A percentile compares a stretch with the other conserved stretches of the same genome.
Conservation (phyloP, 2,329 filamentous ascomycete genomes). For the Lasiodiplodia sp. region DNA sequence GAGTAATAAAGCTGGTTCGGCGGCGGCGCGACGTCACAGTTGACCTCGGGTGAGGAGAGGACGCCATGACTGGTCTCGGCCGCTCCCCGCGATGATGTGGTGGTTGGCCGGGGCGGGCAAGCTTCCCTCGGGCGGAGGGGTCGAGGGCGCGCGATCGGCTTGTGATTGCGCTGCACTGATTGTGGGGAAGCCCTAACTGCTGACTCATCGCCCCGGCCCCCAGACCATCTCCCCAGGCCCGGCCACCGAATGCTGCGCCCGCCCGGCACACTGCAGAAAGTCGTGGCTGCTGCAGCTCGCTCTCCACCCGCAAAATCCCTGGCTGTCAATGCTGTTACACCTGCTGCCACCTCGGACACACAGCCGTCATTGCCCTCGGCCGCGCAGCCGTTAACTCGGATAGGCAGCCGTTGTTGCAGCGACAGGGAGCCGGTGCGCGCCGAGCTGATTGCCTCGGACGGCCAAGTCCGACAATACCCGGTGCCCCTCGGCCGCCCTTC, state of each 20-base stretch:
- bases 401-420: neutral
- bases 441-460: conserved; percentile 18
- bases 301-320: neutral
- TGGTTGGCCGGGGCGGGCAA: conserved; percentile 21
- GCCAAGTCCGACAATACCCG: conserved; percentile 25
- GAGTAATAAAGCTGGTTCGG: conserved; percentile 17
- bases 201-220: conserved; percentile 15
- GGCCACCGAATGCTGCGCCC: neutral
- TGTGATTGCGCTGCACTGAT: conserved; percentile 22
- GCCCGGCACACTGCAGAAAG: neutral
- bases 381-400: neutral
- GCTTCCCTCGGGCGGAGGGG: conserved; percentile 30
- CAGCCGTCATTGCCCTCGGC: neutral
- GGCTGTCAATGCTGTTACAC: neutral
- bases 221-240: neutral
- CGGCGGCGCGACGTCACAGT: conserved; percentile 25
- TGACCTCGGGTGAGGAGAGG: conserved; percentile 26
- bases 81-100: conserved; percentile 12
- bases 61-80: conserved; percentile 25
- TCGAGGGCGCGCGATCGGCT: conserved; percentile 24
- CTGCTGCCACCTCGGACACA: too few species aligned
- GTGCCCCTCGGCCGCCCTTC: conserved; percentile 19
- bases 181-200: conserved; percentile 21
- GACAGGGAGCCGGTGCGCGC: neutral
- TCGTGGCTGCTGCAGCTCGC: neutral